Base-by-base conservation (phyloP, 2,329 filamentous ascomycete genomes). In the Nannizziopsis arthrosporioides region DNA sequence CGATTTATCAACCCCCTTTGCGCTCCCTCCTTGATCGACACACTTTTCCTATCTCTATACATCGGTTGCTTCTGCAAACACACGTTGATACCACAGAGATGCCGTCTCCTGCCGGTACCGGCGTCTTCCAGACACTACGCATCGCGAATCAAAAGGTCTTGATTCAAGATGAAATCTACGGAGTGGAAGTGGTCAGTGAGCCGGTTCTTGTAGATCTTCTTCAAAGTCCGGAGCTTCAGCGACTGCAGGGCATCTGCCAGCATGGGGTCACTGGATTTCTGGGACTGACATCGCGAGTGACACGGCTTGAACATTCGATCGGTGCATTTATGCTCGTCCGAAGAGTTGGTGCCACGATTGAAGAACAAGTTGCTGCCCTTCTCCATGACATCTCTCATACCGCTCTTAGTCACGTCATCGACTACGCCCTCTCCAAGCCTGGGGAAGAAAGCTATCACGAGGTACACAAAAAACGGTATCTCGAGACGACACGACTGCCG, bases 321-420 rank as follows among this genome's bases (percentile, higher is more conserved):
- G 43, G 43, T 9, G 43, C 34, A 14, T 38, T 45, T n/a, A 18
- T 45, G 4, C 35, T 45, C 7, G 43, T 45, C 7, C 43, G 43
- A 10, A 45, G 38, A 45, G 43, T 39, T 17, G 43, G 43, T 18
- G 43, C 34, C n/a, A 39, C n/a, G 5, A 7, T 38, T 18, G 43
- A 45, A 39, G 43, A 45, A 19, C 43, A 45, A 15, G 32, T 38
- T 17, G 34, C 43, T 9, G 43, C 43, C 3, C 18, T 45, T 12
- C 43, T 45, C 12, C 43, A 45, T 38, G 43, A 45, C n/a, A 19
- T 45, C 18, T 38, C 34, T 27, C 43, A 45, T 19, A 45, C 43
- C 17, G 15, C 35, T 2, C n/a, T 45, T 2, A 45, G 43, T 19
- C 43, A 45, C 12, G 43, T 45, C 5, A 27, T 45, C 17, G 43